Evolutionary conservation across 1,284 basidiomycete species (phyloP).

Genomic region (Ganoderma multipileum): DNA sequence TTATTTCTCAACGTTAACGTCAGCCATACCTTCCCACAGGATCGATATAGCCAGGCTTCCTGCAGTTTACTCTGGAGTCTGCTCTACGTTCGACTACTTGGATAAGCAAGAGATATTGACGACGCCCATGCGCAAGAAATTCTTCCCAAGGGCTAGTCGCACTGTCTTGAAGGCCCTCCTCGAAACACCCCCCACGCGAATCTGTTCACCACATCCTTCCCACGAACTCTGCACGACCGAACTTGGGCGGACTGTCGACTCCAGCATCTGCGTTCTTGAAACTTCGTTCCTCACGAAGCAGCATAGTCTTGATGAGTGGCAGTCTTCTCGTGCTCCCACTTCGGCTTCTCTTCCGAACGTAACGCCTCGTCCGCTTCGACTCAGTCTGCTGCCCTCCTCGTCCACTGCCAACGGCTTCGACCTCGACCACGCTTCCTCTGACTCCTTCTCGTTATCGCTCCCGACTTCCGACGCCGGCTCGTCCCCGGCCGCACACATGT

Average conservation of each 20-base stretch:
- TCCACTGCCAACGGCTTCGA: constrained; percentile 17
- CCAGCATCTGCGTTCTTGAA: constrained; percentile 11
- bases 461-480: constrained; percentile 10
- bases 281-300: constrained; percentile 1
- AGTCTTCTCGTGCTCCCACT: not conserved
- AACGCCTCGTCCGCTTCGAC: not conserved
- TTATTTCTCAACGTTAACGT: not conserved
- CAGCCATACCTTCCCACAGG: not conserved
- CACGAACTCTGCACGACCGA: not conserved
- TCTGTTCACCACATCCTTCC: not conserved
- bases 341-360: constrained; percentile 1
- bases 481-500: constrained; percentile 1
- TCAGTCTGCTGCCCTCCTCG: not conserved
- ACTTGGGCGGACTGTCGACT: not conserved
- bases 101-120: not conserved
- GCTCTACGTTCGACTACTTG: not conserved
- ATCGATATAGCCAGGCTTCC: not conserved
- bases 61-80: not conserved
- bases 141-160: constrained; percentile 40
- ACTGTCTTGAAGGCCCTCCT: constrained; percentile 36
- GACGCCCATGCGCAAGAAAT: constrained; percentile 32
- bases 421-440: constrained; percentile 14
- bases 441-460: constrained; percentile 10
- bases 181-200: constrained; percentile 34
- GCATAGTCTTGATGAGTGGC: not conserved